These are phyloP conservation scores for Metschnikowia kunwiensis DNA, from an alignment of 805 yeast species.

Conservation along the genomic window DNA sequence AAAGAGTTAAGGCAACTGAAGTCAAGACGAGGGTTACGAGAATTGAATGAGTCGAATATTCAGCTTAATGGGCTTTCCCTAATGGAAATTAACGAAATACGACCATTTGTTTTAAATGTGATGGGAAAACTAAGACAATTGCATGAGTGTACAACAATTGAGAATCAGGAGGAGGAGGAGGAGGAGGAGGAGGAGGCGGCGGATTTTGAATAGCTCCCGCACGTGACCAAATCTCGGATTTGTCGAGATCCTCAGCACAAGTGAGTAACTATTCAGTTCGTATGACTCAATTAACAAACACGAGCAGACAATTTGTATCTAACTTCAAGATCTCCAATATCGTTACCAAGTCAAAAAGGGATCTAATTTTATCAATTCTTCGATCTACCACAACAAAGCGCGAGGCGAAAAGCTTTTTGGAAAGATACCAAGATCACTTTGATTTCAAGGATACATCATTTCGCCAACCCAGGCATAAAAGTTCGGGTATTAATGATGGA, in stretches of 20 bases:
- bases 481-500: too few relatives aligned
- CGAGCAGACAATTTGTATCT: conserved; percentile 34
- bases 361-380: conserved; percentile 77
- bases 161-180: conserved; percentile 11
- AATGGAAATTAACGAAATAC: conserved; percentile 81
- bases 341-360: conserved; percentile 52
- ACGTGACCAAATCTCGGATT: conserved; percentile 12
- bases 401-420: conserved; percentile 79
- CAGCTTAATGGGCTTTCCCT: conserved; percentile 78
- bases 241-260: too few relatives aligned
- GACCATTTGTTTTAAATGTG: conserved; percentile 75
- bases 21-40: conserved; percentile 72
- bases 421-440: conserved; percentile 58
- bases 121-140: conserved; percentile 75
- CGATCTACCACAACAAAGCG: conserved; percentile 91
- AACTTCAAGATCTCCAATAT: conserved; percentile 32
- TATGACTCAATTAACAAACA: conserved; percentile 30
- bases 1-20: conserved; percentile 80
- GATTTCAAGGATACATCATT: conserved; percentile 23
- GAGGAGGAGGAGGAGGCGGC: conserved; percentile 14
- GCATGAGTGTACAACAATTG: conserved; percentile 33
- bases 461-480: too few relatives aligned
- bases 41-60: conserved; percentile 77
- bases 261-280: too few relatives aligned
- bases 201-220: conserved; percentile 11